Base-by-base conservation (phyloP, 2,329 filamentous ascomycete genomes). In the Amesomyces nigricolor region DNA sequence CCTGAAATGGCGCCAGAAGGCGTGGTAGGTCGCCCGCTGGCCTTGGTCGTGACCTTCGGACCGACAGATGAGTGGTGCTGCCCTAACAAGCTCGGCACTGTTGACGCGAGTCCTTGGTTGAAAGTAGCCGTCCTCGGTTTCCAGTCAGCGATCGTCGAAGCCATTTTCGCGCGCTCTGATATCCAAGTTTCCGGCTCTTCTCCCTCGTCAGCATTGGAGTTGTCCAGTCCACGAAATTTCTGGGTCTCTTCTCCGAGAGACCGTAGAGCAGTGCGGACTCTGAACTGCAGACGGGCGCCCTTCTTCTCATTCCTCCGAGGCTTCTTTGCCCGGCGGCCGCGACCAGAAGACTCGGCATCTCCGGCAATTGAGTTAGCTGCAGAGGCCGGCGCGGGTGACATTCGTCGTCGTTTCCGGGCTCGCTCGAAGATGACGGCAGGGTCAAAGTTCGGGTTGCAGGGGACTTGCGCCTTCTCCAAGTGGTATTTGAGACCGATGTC, bases 401-500 rank as follows among this genome's bases (percentile, higher is more conserved):
- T 47, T 17, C 42, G 49, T 17, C 56, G 56, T 17, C 58, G 58
- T 29, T 57, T 61, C 10, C 58, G 58, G 10, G 56, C 46, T 22
- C 52, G 50, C 16, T 65, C 61, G 48, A 64, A 54, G 9, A 62
- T 35, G 26, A 65, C 47, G 9, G 65, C 62, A 22, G 71, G 66
- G 14, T 72, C 66, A 47, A 71, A 78, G 53, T 66, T 64, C 2
- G 79, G 75, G 60, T 84, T 84, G 63, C 81, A 84, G 13, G 72
- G 19, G 3, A 77, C 77, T 56, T 71, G 71, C 1, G 80, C 78
- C 61, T 82, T 83, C 35, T 75, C 76, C 13, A 78, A 67, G 58
- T 84, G 81, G 62, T 84, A 84, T 49, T 81, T 79, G 14, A 83
- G 69, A 0, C 81, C 81, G 45, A 80, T 70, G 35, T 78, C 72